Conservation (phyloP, 495 filamentous ascomycete species). For the Penicillium macrosclerotiorum region DNA sequence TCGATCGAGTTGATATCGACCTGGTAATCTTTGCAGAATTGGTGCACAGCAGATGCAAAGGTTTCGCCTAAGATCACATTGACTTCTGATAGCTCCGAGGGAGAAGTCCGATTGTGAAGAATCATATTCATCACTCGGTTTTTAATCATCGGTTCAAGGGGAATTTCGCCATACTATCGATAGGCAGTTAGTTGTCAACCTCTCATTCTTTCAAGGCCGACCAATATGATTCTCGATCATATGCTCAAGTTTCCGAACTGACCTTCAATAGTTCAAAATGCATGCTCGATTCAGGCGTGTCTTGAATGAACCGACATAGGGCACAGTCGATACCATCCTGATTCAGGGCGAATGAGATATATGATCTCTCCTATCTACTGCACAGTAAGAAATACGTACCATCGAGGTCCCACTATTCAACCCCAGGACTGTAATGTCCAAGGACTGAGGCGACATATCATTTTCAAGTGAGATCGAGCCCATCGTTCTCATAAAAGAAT, state of each 20-base stretch:
- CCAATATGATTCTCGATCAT: no score
- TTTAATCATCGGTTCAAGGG: constrained; percentile 51
- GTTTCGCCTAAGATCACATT: constrained; percentile 53
- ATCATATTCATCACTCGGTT: constrained; percentile 56
- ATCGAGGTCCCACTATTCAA: constrained; percentile 48
- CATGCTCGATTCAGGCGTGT: constrained; percentile 46
- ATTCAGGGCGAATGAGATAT: neutral
- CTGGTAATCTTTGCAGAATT: constrained; percentile 44
- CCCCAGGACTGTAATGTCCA: constrained; percentile 49
- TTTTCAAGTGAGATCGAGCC: neutral
- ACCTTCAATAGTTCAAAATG: constrained; percentile 45
- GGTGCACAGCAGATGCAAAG: constrained; percentile 47
- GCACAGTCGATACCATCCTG: constrained; percentile 53
- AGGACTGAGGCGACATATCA: neutral
- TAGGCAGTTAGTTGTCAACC: constrained; percentile 4
- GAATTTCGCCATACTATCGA: constrained; percentile 41
- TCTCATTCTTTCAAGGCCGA: no score
- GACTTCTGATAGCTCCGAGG: constrained; percentile 52
- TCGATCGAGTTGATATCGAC: constrained; percentile 50
- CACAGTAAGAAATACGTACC: constrained; percentile 16
- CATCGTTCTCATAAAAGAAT: neutral
- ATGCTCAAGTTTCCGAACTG: no score
- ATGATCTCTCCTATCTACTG: neutral
- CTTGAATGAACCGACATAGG: constrained; percentile 49
- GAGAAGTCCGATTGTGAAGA: constrained; percentile 49